phyloP scores from a whole-genome alignment of 305 asterid species.

The Fraxinus greggii region DNA sequence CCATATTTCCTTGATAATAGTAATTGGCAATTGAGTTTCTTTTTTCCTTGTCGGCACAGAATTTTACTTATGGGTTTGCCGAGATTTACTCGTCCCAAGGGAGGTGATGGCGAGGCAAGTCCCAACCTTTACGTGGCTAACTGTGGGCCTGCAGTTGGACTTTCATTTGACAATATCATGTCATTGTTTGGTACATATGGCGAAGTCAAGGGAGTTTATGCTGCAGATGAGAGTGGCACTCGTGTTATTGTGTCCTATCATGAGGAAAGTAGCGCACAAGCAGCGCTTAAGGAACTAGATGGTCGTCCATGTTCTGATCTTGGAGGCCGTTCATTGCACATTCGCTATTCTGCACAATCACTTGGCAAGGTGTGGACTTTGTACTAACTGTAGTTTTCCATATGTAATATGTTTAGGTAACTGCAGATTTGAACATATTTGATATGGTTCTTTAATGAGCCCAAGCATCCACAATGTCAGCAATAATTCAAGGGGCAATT shows the following conservation, averaged over 20 bases:
- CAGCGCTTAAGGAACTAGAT: conserved; percentile 65
- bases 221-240: conserved; percentile 90
- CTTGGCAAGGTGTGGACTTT: conserved; percentile 48
- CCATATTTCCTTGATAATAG: neutral
- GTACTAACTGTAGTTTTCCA: neutral
- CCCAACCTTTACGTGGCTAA: conserved; percentile 87
- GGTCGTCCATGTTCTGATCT: conserved; percentile 57
- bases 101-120: conserved; percentile 43
- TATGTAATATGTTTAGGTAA: neutral
- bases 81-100: conserved; percentile 70
- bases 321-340: conserved; percentile 74
- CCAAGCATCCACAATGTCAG: neutral
- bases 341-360: conserved; percentile 70
- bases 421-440: neutral
- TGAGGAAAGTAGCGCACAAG: conserved; percentile 48
- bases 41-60: conserved; percentile 30
- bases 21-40: neutral
- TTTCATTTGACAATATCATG: conserved; percentile 57
- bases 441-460: conserved; percentile 2
- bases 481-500: neutral
- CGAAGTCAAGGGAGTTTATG: conserved; percentile 62
- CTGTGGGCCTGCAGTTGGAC: conserved; percentile 90
- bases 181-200: conserved; percentile 63
- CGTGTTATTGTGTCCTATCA: conserved; percentile 76
- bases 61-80: conserved; percentile 60